phyloP scores from a whole-genome alignment of 225 moss, liverwort and hornwort genomes.

The Neckera pumila region DNA sequence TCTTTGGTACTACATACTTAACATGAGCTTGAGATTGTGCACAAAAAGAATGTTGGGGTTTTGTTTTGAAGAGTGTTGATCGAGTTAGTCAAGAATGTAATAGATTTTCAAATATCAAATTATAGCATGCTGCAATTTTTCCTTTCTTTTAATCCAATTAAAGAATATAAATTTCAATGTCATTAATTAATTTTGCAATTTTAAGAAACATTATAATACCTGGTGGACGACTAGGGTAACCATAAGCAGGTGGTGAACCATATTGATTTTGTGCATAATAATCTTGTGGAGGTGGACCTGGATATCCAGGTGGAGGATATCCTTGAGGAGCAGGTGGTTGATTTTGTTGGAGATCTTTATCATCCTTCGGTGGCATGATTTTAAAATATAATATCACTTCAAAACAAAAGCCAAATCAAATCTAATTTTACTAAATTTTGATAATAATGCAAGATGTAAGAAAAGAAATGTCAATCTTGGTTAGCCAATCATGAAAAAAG shows the following conservation, averaged over 20 bases:
- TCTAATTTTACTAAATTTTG: neutral
- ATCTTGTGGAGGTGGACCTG: neutral
- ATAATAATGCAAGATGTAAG: neutral
- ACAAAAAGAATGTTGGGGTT: neutral
- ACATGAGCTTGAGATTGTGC: neutral
- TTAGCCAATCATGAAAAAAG: neutral
- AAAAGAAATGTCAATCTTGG: neutral
- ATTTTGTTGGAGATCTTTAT: neutral
- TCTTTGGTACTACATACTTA: neutral
- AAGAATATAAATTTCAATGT: too few relatives aligned
- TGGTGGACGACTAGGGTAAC: neutral
- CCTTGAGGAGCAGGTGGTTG: neutral
- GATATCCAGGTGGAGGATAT: slow-evolving; percentile 14
- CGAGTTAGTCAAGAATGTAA: accelerated
- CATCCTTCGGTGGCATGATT: slow-evolving; percentile 5
- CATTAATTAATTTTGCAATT: neutral
- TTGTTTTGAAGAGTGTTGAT: neutral
- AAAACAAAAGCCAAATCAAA: neutral
- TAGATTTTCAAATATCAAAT: neutral
- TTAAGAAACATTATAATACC: neutral
- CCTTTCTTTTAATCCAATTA: too few relatives aligned
- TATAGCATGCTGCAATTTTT: accelerated
- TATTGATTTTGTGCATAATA: neutral
- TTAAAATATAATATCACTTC: neutral
- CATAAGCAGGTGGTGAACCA: neutral